Percentiles rank a stretch among this genome's conserved stretches.
Conservation (phyloP, 495 filamentous ascomycete species). For the Aspergillus panamensis region DNA sequence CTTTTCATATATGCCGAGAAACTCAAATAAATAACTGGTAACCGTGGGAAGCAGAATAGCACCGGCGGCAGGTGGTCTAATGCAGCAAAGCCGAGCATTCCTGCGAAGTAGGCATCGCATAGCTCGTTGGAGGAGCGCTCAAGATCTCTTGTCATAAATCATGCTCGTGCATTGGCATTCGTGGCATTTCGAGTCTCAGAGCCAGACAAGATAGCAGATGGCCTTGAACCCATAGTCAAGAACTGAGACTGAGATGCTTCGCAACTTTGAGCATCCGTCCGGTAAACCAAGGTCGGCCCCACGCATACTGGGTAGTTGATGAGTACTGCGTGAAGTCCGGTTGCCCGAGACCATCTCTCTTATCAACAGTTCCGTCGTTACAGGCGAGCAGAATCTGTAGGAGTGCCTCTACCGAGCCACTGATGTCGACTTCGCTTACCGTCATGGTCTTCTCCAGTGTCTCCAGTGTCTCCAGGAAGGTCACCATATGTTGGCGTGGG, state of each 20-base stretch:
- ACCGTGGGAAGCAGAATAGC: too few species aligned
- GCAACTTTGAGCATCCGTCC: conserved; percentile 44
- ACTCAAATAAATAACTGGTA: too few species aligned
- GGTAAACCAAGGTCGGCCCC: conserved; percentile 38
- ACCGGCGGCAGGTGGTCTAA: not conserved
- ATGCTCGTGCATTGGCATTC: conserved; percentile 28
- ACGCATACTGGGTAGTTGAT: conserved; percentile 23
- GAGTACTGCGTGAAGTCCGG: conserved; percentile 37
- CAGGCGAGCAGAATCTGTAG: conserved; percentile 41
- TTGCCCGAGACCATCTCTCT: not conserved
- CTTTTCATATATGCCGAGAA: too few species aligned
- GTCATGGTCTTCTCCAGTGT: conserved; percentile 28
- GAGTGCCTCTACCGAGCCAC: conserved; percentile 37
- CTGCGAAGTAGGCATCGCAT: conserved; percentile 33
- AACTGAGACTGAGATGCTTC: conserved; percentile 33
- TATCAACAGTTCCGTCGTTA: conserved; percentile 25
- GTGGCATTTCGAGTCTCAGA: conserved; percentile 23
- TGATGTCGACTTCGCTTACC: conserved; percentile 37
- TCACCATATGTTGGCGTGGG: conserved; percentile 22
- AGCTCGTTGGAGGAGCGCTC: conserved; percentile 34
- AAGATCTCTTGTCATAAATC: conserved; percentile 37
- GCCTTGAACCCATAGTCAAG: conserved; percentile 33
- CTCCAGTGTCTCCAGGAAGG: conserved; percentile 33
- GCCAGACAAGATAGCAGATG: conserved; percentile 38
- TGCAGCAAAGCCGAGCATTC: conserved; percentile 5